Evolutionary conservation across 1,284 basidiomycete species (phyloP), one percentile per base, ranked within the genome.

Genomic region (Boletus austroedulis): DNA sequence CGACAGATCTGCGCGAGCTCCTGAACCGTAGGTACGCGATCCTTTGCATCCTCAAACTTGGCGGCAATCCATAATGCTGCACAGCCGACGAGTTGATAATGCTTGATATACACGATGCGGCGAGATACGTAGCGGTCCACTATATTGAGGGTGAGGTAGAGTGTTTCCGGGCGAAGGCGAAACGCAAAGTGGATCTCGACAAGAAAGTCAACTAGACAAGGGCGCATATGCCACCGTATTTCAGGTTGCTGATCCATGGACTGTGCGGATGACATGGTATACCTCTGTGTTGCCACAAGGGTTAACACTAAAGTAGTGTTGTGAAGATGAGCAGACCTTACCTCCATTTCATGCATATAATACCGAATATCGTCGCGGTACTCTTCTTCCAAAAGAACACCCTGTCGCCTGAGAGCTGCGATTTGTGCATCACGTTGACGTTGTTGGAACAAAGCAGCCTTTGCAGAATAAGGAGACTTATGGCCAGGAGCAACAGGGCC

Each of bases 191-290:
- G 97, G 65, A 99, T 93, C 77, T 99, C 97, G 73, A 99, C 91
- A 67, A 99, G 85, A 75, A 99, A 99, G 75, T 99, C 97, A 70
- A 99, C 94, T 45, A 99, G 86, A 79, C 93, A 97, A 28, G 95
- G 94, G n/a, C 97, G 92, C 97, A 99, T 99, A 76, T 92, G 88
- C 93, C 94, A 95, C 68, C 87, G 83, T 67, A 98, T 92, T 77
- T 98, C 96, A 26, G 97, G 96, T 73, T 99, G 97, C 76, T 95
- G 92, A 73, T 98, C 96, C 92, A 99, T 99, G 53, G 95, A 92
- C 64, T 95, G 86, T 50, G 90, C 86, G 14, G 89, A 94, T 26
- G 92, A 90, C 81, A 94, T 89, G 41, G 95, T 98, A 69, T 79
- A 84, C 57, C 81, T 83, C 94, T 97, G 55, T 62, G 51, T 55